A percentile compares a stretch with the other conserved stretches of the same genome.
Conservation (phyloP, 331 rosid species). For the Erythrophleum ivorense region DNA sequence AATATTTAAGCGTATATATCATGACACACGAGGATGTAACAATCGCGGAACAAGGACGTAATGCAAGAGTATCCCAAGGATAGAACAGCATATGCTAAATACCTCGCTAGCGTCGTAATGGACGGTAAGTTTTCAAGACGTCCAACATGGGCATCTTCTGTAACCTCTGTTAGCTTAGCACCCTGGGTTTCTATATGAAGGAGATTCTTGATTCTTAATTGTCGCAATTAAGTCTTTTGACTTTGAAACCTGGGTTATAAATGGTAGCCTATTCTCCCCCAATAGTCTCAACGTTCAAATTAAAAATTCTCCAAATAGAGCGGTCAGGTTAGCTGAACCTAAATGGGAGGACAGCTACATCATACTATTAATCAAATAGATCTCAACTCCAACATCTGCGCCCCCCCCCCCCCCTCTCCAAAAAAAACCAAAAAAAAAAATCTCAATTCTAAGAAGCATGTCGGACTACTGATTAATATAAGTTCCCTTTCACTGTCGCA, state of each 20-base stretch:
- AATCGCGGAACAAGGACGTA: neutral
- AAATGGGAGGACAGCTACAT: slow-evolving; percentile 30
- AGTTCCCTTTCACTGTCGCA: neutral
- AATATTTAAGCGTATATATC: slow-evolving; percentile 16
- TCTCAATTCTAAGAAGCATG: slow-evolving; percentile 45
- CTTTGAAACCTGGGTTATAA: slow-evolving; percentile 15
- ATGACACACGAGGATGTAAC: slow-evolving; percentile 30
- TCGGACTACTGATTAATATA: slow-evolving; percentile 36
- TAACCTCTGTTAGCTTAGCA: neutral
- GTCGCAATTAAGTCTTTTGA: slow-evolving; percentile 41
- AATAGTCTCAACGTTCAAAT: slow-evolving; percentile 10
- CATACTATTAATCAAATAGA: slow-evolving; percentile 14
- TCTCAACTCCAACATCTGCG: slow-evolving; percentile 21
- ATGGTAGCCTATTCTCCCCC: slow-evolving; percentile 9
- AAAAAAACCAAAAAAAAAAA: neutral
- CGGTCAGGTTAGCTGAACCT: slow-evolving; percentile 45
- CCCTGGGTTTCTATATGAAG: slow-evolving; percentile 8
- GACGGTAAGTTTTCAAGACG: slow-evolving; percentile 32
- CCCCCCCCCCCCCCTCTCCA: too few species aligned
- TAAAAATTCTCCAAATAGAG: slow-evolving; percentile 12
- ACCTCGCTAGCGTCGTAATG: slow-evolving; percentile 33
- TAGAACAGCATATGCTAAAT: slow-evolving; percentile 26
- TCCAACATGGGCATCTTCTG: slow-evolving; percentile 53
- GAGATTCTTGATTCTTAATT: slow-evolving; percentile 43
- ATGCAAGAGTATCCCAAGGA: slow-evolving; percentile 20